These are phyloP conservation scores for Crithidia bombi DNA, from an alignment of 208 protist genomes.

Conservation along the genomic window DNA sequence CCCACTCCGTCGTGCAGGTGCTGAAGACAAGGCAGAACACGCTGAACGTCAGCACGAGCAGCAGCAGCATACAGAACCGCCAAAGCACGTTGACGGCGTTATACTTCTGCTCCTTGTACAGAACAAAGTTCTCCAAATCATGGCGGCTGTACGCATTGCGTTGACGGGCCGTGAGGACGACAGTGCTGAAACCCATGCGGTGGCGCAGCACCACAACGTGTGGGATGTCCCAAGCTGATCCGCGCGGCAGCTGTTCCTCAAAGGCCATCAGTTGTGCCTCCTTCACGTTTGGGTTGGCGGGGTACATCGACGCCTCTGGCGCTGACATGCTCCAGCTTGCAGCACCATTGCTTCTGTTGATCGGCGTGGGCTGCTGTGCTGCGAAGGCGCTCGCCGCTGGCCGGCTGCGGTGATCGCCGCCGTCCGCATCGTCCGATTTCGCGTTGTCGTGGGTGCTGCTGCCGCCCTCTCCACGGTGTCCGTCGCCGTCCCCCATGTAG, in stretches of 20 bases:
- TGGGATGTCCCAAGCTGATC: slow-evolving; percentile 3
- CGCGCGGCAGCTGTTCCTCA: slow-evolving; percentile 19
- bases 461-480: not conserved
- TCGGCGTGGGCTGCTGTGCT: not conserved
- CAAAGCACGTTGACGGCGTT: slow-evolving; percentile 68
- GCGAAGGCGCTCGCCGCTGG: not conserved
- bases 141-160: slow-evolving; percentile 32
- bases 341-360: not conserved
- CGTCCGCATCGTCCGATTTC: not conserved
- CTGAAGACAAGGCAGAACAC: slow-evolving; percentile 60
- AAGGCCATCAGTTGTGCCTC: slow-evolving; percentile 4
- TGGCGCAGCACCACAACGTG: slow-evolving; percentile 48
- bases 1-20: slow-evolving; percentile 61
- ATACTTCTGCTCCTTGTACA: slow-evolving; percentile 89
- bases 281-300: not conserved
- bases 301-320: not conserved
- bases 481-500: slow-evolving; percentile 3
- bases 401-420: too few species aligned
- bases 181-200: slow-evolving; percentile 57
- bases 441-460: not conserved
- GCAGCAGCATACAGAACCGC: slow-evolving; percentile 52
- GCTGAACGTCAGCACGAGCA: slow-evolving; percentile 49
- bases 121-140: slow-evolving; percentile 49
- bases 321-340: not conserved
- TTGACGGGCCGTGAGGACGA: slow-evolving; percentile 40